Evolutionary conservation across 2,329 filamentous ascomycete species (phyloP).

Genomic region (Colletotrichum sp.): DNA sequence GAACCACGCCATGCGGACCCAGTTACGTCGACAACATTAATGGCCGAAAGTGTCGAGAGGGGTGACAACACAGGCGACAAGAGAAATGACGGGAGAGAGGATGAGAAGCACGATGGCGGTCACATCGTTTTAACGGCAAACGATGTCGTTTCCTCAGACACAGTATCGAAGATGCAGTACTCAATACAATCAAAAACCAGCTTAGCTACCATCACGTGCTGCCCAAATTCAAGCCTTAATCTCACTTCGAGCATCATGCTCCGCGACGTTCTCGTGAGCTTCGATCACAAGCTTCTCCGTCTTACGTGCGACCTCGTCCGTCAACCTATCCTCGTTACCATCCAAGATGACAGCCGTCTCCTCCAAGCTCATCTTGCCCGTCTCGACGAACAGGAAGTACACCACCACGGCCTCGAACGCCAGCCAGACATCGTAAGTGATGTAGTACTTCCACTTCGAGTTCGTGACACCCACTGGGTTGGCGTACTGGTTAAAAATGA

Average conservation of each 20-base stretch:
- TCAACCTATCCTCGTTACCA: background rate
- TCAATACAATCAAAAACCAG: background rate
- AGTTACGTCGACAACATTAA: too few species aligned
- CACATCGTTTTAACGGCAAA: background rate
- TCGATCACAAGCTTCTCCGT: constrained; percentile 3
- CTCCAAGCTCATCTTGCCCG: constrained; percentile 18
- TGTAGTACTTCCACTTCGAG: constrained; percentile 41
- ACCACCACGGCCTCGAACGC: constrained; percentile 11
- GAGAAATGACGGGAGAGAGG: background rate
- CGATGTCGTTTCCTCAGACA: background rate
- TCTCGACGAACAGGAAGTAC: constrained; percentile 24
- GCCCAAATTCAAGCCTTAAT: background rate
- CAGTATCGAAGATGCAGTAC: background rate
- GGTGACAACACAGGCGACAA: background rate
- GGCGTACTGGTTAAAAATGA: constrained; percentile 17
- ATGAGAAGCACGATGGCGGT: background rate
- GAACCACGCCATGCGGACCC: too few species aligned
- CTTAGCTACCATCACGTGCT: background rate
- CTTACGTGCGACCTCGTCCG: constrained; percentile 21
- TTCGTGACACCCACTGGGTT: constrained; percentile 12
- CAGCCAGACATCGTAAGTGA: constrained; percentile 32
- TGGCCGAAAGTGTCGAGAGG: background rate
- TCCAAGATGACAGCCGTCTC: constrained; percentile 20
- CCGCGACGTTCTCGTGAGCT: background rate
- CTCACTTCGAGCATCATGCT: background rate